These are phyloP conservation scores for Mycoemilia scoparia DNA, from an alignment of 192 early-diverging fungal genomes.

Conservation along the genomic window DNA sequence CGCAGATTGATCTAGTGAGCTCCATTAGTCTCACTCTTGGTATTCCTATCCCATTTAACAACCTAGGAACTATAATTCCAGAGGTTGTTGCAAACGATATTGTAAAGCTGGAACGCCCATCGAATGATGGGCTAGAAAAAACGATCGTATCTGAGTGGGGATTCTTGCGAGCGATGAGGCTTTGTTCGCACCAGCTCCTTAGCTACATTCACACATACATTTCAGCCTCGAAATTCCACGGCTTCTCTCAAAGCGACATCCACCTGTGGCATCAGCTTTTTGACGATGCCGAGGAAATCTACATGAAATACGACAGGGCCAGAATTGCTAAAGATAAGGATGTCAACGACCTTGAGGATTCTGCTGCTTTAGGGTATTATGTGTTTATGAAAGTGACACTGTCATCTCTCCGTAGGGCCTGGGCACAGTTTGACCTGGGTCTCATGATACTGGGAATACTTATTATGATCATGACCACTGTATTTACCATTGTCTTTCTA, in stretches of 20 bases:
- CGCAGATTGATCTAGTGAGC: slow-evolving; percentile 85
- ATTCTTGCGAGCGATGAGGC: slow-evolving; percentile 32
- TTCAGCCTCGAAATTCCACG: slow-evolving; percentile 13
- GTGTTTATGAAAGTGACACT: slow-evolving; percentile 44
- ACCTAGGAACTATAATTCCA: slow-evolving; percentile 72
- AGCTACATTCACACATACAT: slow-evolving; percentile 22
- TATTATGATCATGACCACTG: slow-evolving; percentile 19
- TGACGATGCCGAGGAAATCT: slow-evolving; percentile 11
- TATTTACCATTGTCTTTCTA: slow-evolving; percentile 2
- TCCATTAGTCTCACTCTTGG: slow-evolving; percentile 64
- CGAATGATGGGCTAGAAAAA: neutral
- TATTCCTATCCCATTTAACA: slow-evolving; percentile 84
- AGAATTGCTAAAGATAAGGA: too few species aligned
- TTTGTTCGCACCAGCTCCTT: slow-evolving; percentile 44
- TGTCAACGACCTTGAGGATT: slow-evolving; percentile 10
- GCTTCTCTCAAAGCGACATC: slow-evolving; percentile 15
- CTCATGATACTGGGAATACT: slow-evolving; percentile 56
- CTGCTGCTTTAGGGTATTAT: slow-evolving; percentile 16
- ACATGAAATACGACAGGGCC: too few species aligned
- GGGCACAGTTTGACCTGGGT: slow-evolving; percentile 80
- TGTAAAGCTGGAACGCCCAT: neutral
- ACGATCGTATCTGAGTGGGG: slow-evolving; percentile 10
- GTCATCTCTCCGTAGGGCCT: slow-evolving; percentile 54
- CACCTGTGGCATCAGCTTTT: slow-evolving; percentile 14
- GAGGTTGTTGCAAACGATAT: slow-evolving; percentile 47